Evolutionary conservation across 306 rosid genomes (phyloP), one percentile per base, ranked within the genome.

Genomic region (Glycine latifolia): DNA sequence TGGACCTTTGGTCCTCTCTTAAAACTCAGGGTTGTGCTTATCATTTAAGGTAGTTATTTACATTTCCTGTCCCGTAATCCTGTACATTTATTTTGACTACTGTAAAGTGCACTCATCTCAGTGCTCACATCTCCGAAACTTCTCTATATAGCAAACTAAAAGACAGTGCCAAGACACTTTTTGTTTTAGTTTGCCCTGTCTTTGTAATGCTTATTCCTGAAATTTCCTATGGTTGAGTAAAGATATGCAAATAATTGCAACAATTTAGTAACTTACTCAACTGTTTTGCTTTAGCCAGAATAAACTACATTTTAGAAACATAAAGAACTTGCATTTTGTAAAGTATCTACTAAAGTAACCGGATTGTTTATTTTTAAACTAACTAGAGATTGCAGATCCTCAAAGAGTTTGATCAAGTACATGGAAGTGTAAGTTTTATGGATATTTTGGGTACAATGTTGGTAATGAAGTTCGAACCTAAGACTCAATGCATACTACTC

Each of bases 11-110:
- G 86, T 83, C 83, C 61, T 82, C 71, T 59, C 41, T 80, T 84
- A 71, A 87, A 82, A 79, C 88, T 79, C 84, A 67, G 83, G 89
- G 73, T 86, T 85, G 86, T 79, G 78, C 78, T 81, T 80, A 73
- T 79, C 80, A 81, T 62, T 71, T 68, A 75, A 82, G 81, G 74
- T 75, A 77, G 83, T 58, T 53, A 43, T 76, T 69, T 67, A 35
- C 50, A 11, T 73, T 53, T 67, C 63, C 16, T 72, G 43, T 16
- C 55, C 54, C 31, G 53, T 68, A 44, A 69, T 37, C 48, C 44
- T 48, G 66, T 79, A 46, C 37, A 79, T 39, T 39, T 33, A 37
- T 66, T 20, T 44, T 73, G 54, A 75, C 77, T 10, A 10, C 59
- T 47, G 53, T 44, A 44, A 81, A 75, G 61, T 75, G 26, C 71